A percentile compares a stretch with the other conserved stretches of the same genome.
Evolutionary conservation across 1,284 basidiomycete genomes (phyloP).

Genomic region (Leccinum subspadiceum): DNA sequence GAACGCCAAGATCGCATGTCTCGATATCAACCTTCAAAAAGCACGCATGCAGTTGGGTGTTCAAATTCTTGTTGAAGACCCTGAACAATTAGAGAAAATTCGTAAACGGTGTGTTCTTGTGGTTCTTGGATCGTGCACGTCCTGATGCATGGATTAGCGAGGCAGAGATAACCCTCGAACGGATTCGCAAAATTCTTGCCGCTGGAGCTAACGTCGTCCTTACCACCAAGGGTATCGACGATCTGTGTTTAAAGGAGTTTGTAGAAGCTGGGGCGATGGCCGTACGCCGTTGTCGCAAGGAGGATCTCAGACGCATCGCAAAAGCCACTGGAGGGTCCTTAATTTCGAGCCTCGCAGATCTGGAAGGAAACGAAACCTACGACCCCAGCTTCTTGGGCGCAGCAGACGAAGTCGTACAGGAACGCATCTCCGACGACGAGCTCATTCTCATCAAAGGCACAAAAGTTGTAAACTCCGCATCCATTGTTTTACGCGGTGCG

Average conservation of each 20-base stretch:
- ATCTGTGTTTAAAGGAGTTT: slow-evolving; percentile 97
- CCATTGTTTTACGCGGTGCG: slow-evolving; percentile 93
- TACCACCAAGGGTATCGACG: slow-evolving; percentile 99
- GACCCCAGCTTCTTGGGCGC: slow-evolving; percentile 87
- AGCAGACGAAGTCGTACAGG: slow-evolving; percentile 96
- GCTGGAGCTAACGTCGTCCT: slow-evolving; percentile 96
- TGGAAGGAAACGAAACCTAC: slow-evolving; percentile 98
- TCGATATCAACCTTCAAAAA: slow-evolving; percentile 98
- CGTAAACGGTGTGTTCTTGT: slow-evolving; percentile 69
- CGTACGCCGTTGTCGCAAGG: slow-evolving; percentile 95
- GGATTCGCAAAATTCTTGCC: slow-evolving; percentile 94
- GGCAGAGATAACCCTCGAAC: slow-evolving; percentile 94
- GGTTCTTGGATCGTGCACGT: neutral
- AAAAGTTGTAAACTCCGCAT: slow-evolving; percentile 92
- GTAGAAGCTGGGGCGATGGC: slow-evolving; percentile 99
- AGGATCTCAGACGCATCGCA: slow-evolving; percentile 95
- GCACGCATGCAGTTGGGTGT: slow-evolving; percentile 97
- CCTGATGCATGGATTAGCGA: slow-evolving; percentile 55
- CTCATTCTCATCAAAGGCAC: slow-evolving; percentile 97
- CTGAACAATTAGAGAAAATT: slow-evolving; percentile 95
- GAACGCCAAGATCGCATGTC: slow-evolving; percentile 95
- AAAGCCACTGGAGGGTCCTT: slow-evolving; percentile 96
- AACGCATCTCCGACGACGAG: slow-evolving; percentile 98
- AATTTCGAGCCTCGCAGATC: slow-evolving; percentile 90
- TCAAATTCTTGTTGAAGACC: slow-evolving; percentile 97